Percentiles rank a stretch among this genome's conserved stretches.
phyloP scores from a whole-genome alignment of 1,284 basidiomycete species.

The Ceratobasidium sp. region DNA sequence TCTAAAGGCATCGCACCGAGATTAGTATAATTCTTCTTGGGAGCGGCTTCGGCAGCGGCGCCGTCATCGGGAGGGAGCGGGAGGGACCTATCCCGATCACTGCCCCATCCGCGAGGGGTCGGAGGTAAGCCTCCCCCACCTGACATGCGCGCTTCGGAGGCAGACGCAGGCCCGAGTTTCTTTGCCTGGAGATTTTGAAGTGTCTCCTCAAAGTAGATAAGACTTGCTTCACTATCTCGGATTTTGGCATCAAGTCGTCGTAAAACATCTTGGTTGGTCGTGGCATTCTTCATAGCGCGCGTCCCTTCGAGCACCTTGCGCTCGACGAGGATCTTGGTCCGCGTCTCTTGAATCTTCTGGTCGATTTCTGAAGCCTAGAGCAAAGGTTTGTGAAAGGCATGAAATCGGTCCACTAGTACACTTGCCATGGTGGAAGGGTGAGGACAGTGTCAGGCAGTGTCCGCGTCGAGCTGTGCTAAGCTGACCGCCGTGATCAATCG shows the following conservation, averaged over 20 bases:
- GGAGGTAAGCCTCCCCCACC: constrained; percentile 11
- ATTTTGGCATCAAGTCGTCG: constrained; percentile 84
- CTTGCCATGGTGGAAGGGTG: background rate
- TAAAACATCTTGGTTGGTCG: constrained; percentile 85
- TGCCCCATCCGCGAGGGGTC: constrained; percentile 35
- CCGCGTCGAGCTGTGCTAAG: constrained; percentile 23
- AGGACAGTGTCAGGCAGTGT: background rate
- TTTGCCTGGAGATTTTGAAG: constrained; percentile 81
- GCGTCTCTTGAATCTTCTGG: constrained; percentile 91
- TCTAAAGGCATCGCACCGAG: constrained; percentile 49
- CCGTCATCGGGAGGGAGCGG: constrained; percentile 48
- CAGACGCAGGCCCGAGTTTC: constrained; percentile 60
- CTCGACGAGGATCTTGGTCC: constrained; percentile 89
- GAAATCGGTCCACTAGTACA: background rate
- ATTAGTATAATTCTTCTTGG: constrained; percentile 61
- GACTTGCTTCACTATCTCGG: constrained; percentile 82
- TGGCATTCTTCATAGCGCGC: constrained; percentile 79
- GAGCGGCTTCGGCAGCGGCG: constrained; percentile 48
- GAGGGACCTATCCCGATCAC: constrained; percentile 40
- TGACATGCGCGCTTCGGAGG: constrained; percentile 11
- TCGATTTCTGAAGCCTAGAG: constrained; percentile 62
- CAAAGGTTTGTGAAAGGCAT: background rate
- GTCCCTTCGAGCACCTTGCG: constrained; percentile 90
- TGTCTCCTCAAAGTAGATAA: constrained; percentile 88
- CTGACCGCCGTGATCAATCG: constrained; percentile 17